Conservation (phyloP, 2,329 filamentous ascomycete genomes). For the Didymella keratinophila region DNA sequence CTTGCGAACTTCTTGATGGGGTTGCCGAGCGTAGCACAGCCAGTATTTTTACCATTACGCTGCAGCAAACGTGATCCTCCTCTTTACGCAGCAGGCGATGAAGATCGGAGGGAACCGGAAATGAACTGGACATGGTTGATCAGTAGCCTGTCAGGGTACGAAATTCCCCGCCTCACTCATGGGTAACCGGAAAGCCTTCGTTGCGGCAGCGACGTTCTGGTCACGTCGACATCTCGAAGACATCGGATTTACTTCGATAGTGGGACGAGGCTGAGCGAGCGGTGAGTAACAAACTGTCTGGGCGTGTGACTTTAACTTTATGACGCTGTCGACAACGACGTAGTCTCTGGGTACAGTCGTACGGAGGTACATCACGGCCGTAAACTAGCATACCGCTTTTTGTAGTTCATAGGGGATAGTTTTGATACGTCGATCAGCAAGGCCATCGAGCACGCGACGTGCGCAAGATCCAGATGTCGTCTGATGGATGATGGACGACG, state of each 20-base stretch:
- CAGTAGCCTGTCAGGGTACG: background rate
- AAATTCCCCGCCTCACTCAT: background rate
- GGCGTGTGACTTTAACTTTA: conserved; percentile 2
- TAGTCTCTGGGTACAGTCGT: background rate
- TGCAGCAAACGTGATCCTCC: background rate
- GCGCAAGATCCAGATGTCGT: background rate
- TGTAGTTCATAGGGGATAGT: too few relatives aligned
- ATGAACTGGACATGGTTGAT: too few relatives aligned
- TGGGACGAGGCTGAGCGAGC: background rate
- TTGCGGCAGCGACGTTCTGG: background rate
- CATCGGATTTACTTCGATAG: background rate
- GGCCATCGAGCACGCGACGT: background rate
- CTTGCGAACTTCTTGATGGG: conserved; percentile 6
- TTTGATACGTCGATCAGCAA: too few relatives aligned
- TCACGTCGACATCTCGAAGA: background rate
- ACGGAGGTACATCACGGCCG: conserved; percentile 2
- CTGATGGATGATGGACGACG: background rate
- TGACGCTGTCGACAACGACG: background rate
- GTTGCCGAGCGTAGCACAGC: conserved; percentile 14
- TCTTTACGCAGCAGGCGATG: background rate
- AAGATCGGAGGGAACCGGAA: too few relatives aligned
- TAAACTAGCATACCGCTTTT: conserved; percentile 2
- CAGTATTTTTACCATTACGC: conserved; percentile 12
- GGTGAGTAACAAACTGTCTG: background rate
- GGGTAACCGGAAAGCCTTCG: background rate